Base-by-base conservation (phyloP, 2,329 filamentous ascomycete species). In the Calonectria ilicicola region DNA sequence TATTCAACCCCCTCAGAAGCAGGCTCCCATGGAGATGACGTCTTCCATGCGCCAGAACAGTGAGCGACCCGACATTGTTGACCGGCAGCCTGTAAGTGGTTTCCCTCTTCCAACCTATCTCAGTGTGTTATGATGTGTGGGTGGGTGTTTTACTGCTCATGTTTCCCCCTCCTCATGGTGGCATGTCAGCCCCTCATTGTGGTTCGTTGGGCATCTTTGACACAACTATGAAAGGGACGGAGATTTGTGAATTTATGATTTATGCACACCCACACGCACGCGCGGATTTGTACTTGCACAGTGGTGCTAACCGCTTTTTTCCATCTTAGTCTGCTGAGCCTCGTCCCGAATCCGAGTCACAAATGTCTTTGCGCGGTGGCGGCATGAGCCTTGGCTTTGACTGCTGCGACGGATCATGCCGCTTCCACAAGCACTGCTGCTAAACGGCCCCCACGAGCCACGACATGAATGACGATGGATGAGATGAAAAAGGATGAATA, bases 361-460 rank as follows among this genome's bases (percentile, higher is more conserved):
- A 78, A 58, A 64, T 79, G 70, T 64, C 65, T 2, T 67, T 82
- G 4, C 80, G 81, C 14, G 81, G 81, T 23, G 80, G 81, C 7
- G 79, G 80, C 32, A 35, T 81, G 14, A 75, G 70, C 38, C 68
- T 78, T 10, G 81, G 80, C 27, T 82, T 73, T 49, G 77, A 80
- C 44, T 82, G 80, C 74, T 82, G 81, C 56, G 51, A 74, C 29
- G 81, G 81, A 17, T 74, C 76, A 27, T 81, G 80, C 64, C 77
- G 76, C 47, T 81, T 81, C 72, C 63, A 82, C 75, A 81, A 80
- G 75, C 67, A 72, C 63, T 82, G 79, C 73, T 82, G 81, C 72
- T 82, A 74, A 53, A 32, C 35, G 23, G n/a, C 5, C 29, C 5
- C 29, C 19, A 46, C 21, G 58, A 7, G 40, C 27, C 23, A 46